phyloP scores from a whole-genome alignment of 2,329 filamentous ascomycete species.

The Aspergillus proliferans region DNA sequence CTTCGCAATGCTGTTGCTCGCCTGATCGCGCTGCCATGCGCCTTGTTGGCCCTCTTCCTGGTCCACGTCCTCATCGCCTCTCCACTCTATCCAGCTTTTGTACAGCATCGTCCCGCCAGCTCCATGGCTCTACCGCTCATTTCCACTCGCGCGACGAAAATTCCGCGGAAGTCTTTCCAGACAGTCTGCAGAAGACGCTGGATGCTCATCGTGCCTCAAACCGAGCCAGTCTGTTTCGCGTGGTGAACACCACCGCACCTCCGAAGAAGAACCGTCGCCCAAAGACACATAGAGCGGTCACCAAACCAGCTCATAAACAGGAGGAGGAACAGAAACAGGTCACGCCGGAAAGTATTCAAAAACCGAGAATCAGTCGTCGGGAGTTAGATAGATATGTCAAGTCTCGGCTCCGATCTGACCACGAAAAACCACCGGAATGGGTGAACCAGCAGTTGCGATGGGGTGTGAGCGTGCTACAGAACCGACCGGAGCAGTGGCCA shows the following conservation, averaged over 20 bases:
- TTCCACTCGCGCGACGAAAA: constrained; percentile 3
- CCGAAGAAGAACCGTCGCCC: constrained; percentile 12
- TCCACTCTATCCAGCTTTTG: neutral
- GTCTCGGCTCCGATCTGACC: neutral
- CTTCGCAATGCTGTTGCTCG: constrained; percentile 10
- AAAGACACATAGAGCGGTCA: constrained; percentile 10
- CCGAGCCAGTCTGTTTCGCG: constrained; percentile 30
- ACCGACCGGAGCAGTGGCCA: constrained; percentile 18
- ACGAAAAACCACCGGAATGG: neutral
- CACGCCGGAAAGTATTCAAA: neutral
- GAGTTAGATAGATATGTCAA: too few species aligned
- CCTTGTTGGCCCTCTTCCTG: constrained; percentile 5
- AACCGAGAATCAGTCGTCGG: neutral
- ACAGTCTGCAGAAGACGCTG: constrained; percentile 34
- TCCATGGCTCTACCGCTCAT: constrained; percentile 7
- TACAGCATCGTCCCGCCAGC: neutral
- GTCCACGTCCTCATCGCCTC: neutral
- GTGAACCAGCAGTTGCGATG: constrained; percentile 3
- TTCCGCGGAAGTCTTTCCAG: constrained; percentile 21
- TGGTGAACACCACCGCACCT: constrained; percentile 14
- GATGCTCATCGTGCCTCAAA: constrained; percentile 37
- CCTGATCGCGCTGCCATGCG: constrained; percentile 21
- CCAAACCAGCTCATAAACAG: constrained; percentile 3
- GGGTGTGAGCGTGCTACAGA: constrained; percentile 6
- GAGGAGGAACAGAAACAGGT: neutral